These are phyloP conservation scores for Chloris gayana DNA, from an alignment of 176 grass and related monocot species.

Conservation along the genomic window DNA sequence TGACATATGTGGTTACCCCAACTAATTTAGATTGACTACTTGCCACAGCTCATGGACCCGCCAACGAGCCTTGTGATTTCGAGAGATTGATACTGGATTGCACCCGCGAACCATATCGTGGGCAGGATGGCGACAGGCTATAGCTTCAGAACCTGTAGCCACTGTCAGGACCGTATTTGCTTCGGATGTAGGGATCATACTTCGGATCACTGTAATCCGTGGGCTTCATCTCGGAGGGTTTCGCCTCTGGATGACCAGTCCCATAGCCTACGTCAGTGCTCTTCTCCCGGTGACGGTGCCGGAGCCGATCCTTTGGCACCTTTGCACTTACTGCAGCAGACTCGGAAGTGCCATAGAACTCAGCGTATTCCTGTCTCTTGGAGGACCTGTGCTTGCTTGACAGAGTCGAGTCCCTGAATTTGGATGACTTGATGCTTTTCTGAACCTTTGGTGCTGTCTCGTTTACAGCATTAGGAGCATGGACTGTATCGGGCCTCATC, in stretches of 20 bases:
- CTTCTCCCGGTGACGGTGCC: constrained; percentile 83
- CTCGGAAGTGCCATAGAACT: constrained; percentile 69
- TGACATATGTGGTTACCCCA: neutral
- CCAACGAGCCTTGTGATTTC: constrained; percentile 30
- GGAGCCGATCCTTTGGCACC: constrained; percentile 73
- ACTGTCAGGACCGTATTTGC: constrained; percentile 68
- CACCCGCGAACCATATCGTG: neutral
- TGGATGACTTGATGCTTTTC: constrained; percentile 68
- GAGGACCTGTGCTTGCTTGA: constrained; percentile 85
- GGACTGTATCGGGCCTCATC: constrained; percentile 59
- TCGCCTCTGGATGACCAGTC: constrained; percentile 47
- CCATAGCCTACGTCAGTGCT: constrained; percentile 58
- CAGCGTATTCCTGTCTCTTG: constrained; percentile 78
- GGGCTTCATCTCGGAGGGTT: constrained; percentile 49
- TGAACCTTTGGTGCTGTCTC: constrained; percentile 58
- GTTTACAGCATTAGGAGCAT: constrained; percentile 40
- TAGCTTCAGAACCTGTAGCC: constrained; percentile 67
- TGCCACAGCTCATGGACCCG: constrained; percentile 30
- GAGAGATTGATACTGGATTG: neutral
- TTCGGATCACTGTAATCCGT: constrained; percentile 55
- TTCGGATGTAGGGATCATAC: constrained; percentile 80
- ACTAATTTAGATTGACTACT: constrained; percentile 17
- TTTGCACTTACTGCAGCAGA: constrained; percentile 50
- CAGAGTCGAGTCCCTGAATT: constrained; percentile 81
- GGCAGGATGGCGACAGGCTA: neutral